Percentiles rank a stretch among this genome's conserved stretches.
These are phyloP conservation scores for Leccinum barrowsii DNA, from an alignment of 768 basidiomycete genomes.

Conservation along the genomic window DNA sequence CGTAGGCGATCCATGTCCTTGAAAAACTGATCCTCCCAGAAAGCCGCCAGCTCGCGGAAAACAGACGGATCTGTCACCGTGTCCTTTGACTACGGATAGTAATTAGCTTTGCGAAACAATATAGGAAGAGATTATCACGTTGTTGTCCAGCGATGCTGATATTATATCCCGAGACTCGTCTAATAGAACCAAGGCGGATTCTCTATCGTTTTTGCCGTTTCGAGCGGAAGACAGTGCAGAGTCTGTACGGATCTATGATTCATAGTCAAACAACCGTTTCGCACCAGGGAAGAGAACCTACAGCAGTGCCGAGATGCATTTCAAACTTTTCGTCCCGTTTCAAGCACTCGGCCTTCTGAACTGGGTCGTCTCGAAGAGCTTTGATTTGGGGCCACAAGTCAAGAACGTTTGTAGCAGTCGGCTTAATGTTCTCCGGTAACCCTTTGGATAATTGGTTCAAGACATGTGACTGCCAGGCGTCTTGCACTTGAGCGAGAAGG, in stretches of 20 bases:
- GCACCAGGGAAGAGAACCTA: conserved; percentile 36
- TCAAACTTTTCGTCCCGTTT: conserved; percentile 88
- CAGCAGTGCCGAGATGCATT: conserved; percentile 80
- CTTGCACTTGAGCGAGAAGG: conserved; percentile 53
- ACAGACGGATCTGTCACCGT: conserved; percentile 86
- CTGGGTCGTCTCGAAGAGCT: conserved; percentile 46
- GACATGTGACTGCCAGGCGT: conserved; percentile 67
- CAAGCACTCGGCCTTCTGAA: conserved; percentile 69
- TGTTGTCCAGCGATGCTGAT: conserved; percentile 64
- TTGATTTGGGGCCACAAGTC: conserved; percentile 53
- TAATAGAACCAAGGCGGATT: conserved; percentile 56
- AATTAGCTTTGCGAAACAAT: conserved; percentile 4
- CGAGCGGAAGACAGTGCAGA: conserved; percentile 54
- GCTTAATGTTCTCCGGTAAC: conserved; percentile 48
- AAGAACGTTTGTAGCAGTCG: conserved; percentile 47
- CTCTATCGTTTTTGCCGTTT: conserved; percentile 37
- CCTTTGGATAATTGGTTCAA: conserved; percentile 61
- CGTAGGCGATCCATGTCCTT: conserved; percentile 86
- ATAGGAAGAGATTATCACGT: conserved; percentile 43
- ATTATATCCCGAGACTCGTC: conserved; percentile 77
- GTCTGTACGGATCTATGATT: conserved; percentile 43
- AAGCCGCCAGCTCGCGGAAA: conserved; percentile 74
- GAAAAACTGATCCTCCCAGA: conserved; percentile 91
- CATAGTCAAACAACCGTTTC: conserved; percentile 13
- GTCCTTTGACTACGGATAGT: conserved; percentile 54